phyloP scores from a whole-genome alignment of 805 yeast species.

The Teunomyces stri region DNA sequence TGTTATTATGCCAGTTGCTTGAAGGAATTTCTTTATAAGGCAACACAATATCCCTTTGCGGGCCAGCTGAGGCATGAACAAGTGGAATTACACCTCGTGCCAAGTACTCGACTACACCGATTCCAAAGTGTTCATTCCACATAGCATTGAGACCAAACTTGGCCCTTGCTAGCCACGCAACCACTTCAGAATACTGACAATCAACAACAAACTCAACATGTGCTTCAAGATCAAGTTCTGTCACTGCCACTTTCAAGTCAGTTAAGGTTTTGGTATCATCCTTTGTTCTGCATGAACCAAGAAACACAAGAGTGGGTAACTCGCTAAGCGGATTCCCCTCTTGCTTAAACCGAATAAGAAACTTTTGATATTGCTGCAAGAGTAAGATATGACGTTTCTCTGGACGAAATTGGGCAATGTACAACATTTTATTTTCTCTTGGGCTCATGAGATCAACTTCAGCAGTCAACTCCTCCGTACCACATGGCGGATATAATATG shows the following conservation, averaged over 20 bases:
- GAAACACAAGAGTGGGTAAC: constrained; percentile 61
- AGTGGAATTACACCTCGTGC: constrained; percentile 84
- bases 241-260: constrained; percentile 41
- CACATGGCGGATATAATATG: constrained; percentile 87
- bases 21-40: constrained; percentile 7
- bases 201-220: constrained; percentile 64
- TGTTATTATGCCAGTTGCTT: constrained; percentile 37
- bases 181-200: constrained; percentile 65
- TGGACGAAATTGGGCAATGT: constrained; percentile 90
- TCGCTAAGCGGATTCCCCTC: constrained; percentile 15
- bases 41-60: constrained; percentile 78
- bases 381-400: constrained; percentile 86
- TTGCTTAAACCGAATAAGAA: constrained; percentile 29
- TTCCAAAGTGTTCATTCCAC: constrained; percentile 99
- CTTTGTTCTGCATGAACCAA: constrained; percentile 80
- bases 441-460: constrained; percentile 4
- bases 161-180: constrained; percentile 50
- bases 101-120: constrained; percentile 91
- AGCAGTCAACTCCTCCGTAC: constrained; percentile 49
- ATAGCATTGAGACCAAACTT: constrained; percentile 87
- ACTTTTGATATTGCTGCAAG: constrained; percentile 59
- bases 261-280: constrained; percentile 62
- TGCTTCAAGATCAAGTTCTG: constrained; percentile 25
- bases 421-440: constrained; percentile 46
- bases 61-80: constrained; percentile 96